Conservation (phyloP, 2,329 filamentous ascomycete genomes). For the Aspergillus alliaceus region DNA sequence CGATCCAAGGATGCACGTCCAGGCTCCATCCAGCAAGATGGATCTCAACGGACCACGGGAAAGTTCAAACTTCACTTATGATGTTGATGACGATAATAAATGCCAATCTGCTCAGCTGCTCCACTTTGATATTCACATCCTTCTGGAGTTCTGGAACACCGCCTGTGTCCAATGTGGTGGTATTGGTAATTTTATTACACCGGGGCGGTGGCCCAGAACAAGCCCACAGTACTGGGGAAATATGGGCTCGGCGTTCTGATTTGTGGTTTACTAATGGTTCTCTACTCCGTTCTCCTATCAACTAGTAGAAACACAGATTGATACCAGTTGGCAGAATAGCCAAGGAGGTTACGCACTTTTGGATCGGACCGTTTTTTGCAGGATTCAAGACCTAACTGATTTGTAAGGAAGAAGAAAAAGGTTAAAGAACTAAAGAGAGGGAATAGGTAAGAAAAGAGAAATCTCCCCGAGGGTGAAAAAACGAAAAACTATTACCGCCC, state of each 20-base stretch:
- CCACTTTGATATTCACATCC: conserved; percentile 4
- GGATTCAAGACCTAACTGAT: conserved; percentile 3
- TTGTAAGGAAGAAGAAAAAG: neutral
- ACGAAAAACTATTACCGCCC: neutral
- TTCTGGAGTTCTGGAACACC: conserved; percentile 16
- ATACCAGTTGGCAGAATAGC: neutral
- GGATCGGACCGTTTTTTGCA: neutral
- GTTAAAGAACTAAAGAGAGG: neutral
- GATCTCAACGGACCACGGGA: conserved; percentile 6
- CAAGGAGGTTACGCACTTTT: neutral
- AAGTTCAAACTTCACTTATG: neutral
- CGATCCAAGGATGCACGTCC: conserved; percentile 13
- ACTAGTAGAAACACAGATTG: too few species aligned
- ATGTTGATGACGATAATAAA: conserved; percentile 4
- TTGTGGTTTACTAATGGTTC: neutral
- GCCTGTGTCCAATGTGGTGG: neutral
- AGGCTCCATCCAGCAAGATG: conserved; percentile 9
- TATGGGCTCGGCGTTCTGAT: neutral
- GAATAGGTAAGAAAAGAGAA: neutral
- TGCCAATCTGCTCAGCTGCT: conserved; percentile 8
- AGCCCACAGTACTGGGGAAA: neutral
- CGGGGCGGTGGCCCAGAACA: conserved; percentile 9
- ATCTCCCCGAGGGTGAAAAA: neutral
- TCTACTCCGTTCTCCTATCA: too few species aligned
- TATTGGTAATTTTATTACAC: conserved; percentile 12